Evolutionary conservation across 139 green algal species (phyloP).

Genomic region (Desmodesmus armatus): DNA sequence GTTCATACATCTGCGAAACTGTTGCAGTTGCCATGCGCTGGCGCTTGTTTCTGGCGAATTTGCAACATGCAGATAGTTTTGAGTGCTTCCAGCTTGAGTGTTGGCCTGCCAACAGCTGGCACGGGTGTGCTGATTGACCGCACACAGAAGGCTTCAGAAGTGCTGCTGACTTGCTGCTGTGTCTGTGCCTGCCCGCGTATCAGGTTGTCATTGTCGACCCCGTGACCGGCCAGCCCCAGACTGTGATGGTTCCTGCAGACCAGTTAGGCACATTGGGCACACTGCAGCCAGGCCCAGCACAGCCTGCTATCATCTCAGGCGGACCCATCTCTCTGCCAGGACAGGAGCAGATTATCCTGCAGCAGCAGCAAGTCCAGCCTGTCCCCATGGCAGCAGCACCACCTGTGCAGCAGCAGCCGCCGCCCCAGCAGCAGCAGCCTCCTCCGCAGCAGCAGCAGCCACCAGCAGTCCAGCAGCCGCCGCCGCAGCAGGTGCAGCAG

Average conservation of each 20-base stretch:
- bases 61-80: too few species aligned
- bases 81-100: too few species aligned
- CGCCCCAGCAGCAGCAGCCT: slow-evolving; percentile 41
- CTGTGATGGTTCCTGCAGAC: slow-evolving; percentile 9
- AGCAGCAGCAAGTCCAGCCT: too few species aligned
- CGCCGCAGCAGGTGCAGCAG: slow-evolving; percentile 36
- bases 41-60: too few species aligned
- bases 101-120: too few species aligned
- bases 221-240: slow-evolving; percentile 24
- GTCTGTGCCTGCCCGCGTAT: neutral
- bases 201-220: slow-evolving; percentile 37
- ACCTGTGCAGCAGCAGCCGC: slow-evolving; percentile 30
- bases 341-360: neutral
- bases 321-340: too few species aligned
- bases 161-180: too few species aligned
- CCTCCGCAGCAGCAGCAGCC: slow-evolving; percentile 43
- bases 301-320: too few species aligned
- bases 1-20: too few species aligned
- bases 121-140: too few species aligned
- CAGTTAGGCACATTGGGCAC: neutral
- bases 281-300: slow-evolving; percentile 9
- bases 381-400: slow-evolving; percentile 4
- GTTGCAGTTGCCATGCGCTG: too few species aligned
- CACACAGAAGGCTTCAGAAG: too few species aligned
- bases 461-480: slow-evolving; percentile 39